Evolutionary conservation across 768 basidiomycete genomes (phyloP).

Genomic region (Suillus sp.): DNA sequence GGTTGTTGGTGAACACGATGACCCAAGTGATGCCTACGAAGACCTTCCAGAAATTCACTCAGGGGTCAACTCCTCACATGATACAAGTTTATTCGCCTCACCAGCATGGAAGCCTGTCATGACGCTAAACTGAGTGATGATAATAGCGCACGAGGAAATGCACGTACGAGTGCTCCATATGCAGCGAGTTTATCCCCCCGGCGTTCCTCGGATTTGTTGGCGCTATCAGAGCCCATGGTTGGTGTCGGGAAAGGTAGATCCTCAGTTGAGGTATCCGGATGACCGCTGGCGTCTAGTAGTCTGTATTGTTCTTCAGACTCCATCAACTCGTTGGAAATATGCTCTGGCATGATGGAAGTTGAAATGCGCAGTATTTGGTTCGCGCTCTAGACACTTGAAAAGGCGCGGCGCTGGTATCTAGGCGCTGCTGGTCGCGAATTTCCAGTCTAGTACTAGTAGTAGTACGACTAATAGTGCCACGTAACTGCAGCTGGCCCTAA

Average conservation of each 20-base stretch:
- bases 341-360: constrained; percentile 3
- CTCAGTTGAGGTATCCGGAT: not conserved
- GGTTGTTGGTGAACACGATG: constrained; percentile 47
- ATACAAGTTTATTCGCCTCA: constrained; percentile 15
- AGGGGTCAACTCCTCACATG: constrained; percentile 10
- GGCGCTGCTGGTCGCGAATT: not conserved
- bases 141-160: not conserved
- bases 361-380: not conserved
- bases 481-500: not conserved
- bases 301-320: constrained; percentile 20
- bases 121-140: not conserved
- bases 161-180: constrained; percentile 41
- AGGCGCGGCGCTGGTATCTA: not conserved
- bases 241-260: constrained; percentile 2
- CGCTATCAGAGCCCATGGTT: constrained; percentile 27
- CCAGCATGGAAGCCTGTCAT: constrained; percentile 20
- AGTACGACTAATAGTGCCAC: not conserved
- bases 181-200: constrained; percentile 39
- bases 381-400: not conserved
- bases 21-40: constrained; percentile 47
- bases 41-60: constrained; percentile 31
- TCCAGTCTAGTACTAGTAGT: not conserved
- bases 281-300: constrained; percentile 14
- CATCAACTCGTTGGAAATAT: not conserved
- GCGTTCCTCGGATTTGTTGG: constrained; percentile 40